These are phyloP conservation scores for Penicillium bialowiezense DNA, from an alignment of 495 filamentous ascomycete species.

Conservation along the genomic window DNA sequence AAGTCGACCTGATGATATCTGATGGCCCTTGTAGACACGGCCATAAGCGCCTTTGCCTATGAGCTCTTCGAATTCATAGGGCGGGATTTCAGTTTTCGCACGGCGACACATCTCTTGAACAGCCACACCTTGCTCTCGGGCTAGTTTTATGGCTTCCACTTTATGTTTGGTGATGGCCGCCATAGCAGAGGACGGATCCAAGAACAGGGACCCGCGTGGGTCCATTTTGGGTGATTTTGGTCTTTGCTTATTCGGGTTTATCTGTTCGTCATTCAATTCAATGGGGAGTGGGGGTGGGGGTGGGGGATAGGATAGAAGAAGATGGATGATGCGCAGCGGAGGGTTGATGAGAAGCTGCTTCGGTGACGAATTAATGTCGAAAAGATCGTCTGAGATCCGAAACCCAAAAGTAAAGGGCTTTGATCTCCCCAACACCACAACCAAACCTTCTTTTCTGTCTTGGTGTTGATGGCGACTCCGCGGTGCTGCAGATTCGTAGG, in stretches of 20 bases:
- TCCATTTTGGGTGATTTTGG: slow-evolving; percentile 28
- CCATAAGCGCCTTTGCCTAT: slow-evolving; percentile 97
- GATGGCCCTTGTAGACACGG: slow-evolving; percentile 79
- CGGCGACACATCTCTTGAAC: slow-evolving; percentile 49
- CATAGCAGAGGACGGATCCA: slow-evolving; percentile 47
- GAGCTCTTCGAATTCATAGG: slow-evolving; percentile 81
- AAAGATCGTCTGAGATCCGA: too few species aligned
- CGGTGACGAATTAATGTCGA: too few species aligned
- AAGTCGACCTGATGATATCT: slow-evolving; percentile 57
- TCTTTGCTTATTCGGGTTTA: too few species aligned
- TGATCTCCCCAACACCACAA: too few species aligned
- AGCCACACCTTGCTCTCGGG: slow-evolving; percentile 46
- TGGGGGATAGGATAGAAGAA: too few species aligned
- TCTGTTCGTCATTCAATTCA: too few species aligned
- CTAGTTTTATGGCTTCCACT: slow-evolving; percentile 46
- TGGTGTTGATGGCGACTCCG: too few species aligned
- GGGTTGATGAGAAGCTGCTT: background rate
- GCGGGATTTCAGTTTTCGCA: slow-evolving; percentile 46
- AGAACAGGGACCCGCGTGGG: slow-evolving; percentile 32
- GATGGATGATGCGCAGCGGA: background rate
- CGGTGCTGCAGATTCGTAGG: too few species aligned
- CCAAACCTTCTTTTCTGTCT: too few species aligned
- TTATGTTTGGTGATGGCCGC: slow-evolving; percentile 50
- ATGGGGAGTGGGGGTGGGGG: too few species aligned
- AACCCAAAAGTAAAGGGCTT: too few species aligned